phyloP scores from a whole-genome alignment of 352 stramenopile species.

The Achlya hypogyna region DNA sequence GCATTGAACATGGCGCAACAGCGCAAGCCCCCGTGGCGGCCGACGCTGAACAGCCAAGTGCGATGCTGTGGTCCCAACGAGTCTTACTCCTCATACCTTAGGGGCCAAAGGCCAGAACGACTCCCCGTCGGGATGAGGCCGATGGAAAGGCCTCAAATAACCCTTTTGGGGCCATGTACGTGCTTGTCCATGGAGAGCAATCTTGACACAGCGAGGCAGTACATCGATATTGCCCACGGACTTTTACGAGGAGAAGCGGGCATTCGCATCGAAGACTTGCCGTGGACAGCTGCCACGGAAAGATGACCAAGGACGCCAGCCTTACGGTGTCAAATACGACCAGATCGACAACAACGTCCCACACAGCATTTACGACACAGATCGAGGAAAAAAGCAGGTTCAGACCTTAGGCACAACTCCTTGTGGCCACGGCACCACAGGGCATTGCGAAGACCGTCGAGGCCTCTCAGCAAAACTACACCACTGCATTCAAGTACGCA shows the following conservation, averaged over 20 bases:
- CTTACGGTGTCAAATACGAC: slow-evolving; percentile 7
- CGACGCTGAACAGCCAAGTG: neutral
- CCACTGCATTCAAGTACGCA: slow-evolving; percentile 11
- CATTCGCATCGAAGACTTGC: slow-evolving; percentile 2
- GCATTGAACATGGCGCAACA: neutral
- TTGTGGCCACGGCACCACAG: neutral
- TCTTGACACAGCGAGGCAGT: neutral
- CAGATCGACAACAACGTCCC: slow-evolving; percentile 20
- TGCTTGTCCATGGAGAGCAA: neutral
- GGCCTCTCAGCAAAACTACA: neutral
- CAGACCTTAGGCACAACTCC: neutral
- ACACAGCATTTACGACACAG: slow-evolving; percentile 5
- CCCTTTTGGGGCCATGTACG: slow-evolving; percentile 10
- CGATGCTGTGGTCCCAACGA: no score
- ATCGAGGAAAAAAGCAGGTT: slow-evolving; percentile 7
- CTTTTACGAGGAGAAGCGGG: slow-evolving; percentile 13
- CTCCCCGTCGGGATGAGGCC: neutral
- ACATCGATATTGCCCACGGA: slow-evolving; percentile 5
- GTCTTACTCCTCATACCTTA: neutral
- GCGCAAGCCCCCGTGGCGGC: neutral
- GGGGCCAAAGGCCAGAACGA: neutral
- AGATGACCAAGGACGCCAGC: neutral
- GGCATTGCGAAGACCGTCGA: neutral
- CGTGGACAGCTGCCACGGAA: neutral
- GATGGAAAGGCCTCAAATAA: no score